Base-by-base conservation (phyloP, 2,329 filamentous ascomycete genomes). In the Exophiala mesophila region DNA sequence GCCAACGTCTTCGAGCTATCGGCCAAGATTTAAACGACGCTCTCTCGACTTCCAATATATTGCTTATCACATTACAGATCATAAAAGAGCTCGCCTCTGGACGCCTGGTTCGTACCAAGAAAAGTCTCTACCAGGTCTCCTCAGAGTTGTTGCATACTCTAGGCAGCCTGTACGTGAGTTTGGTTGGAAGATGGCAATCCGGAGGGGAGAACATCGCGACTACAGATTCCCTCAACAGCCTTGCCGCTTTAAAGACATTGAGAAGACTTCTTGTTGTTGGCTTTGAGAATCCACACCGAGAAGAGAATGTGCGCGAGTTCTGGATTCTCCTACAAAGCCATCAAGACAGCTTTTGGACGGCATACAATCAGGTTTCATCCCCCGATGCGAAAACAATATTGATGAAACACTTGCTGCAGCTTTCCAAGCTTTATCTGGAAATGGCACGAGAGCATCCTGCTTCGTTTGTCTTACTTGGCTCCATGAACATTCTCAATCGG, bases 51-150 rank as follows among this genome's bases (percentile, higher is more conserved):
- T 50, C 46, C 16, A 55, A 55, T 33, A 42, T 54, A 23, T 45
- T 56, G 31, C 50, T 43, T 16, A 51, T 55, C 17, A 70, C 96
- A 8, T 71, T 97, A 10, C 83, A 90, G 35, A 80, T 95, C 19
- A 81, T 94, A 58, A 98, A 97, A 66, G 92, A 97, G 62, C 71
- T 97, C 4, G 82, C 85, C 1, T 89, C 85, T 0, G 89, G 85
- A 2, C 76, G 88, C 31, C 65, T 97, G 35, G 76, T 81, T 42
- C 79, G 78, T 51, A 88, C 83, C 0, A 81, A 89, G 57, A 80
- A 82, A 1, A 83, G 80, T 26, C 70, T 98, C 12, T 85, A 94
- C 54, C 78, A 80, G 1, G 76, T 86, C 20, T 80, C 88, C 0
- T 87, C 89, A 0, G 88, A 95, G 60, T 77, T 96, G 16, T 77